Percentiles rank a stretch among this genome's conserved stretches.
Conservation (phyloP, 2,329 filamentous ascomycete species). For the Exophiala phaeomuriformis region DNA sequence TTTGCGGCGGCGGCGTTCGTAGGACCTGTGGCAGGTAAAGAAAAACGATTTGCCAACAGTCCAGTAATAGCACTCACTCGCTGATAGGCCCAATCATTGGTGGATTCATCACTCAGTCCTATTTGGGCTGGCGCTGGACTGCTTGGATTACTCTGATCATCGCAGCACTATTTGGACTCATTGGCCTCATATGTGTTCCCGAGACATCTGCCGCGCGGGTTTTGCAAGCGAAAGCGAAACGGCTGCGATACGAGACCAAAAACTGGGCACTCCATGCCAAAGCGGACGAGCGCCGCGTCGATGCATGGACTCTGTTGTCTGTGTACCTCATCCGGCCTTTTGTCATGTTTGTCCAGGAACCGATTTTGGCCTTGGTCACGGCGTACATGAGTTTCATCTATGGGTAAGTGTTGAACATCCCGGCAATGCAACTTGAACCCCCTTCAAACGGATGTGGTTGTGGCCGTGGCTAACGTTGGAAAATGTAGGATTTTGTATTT, state of each 20-base stretch:
- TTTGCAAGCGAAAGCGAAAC: slow-evolving; percentile 43
- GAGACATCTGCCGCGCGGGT: slow-evolving; percentile 48
- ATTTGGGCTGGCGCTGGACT: slow-evolving; percentile 53
- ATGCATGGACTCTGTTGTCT: slow-evolving; percentile 34
- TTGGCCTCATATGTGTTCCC: slow-evolving; percentile 43
- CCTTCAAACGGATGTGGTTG: not conserved
- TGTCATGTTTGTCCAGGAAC: slow-evolving; percentile 43
- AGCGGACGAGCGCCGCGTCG: slow-evolving; percentile 38
- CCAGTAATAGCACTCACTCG: not conserved
- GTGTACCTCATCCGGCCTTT: slow-evolving; percentile 43
- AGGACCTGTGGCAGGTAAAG: slow-evolving; percentile 36
- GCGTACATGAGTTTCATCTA: slow-evolving; percentile 39
- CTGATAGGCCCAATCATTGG: slow-evolving; percentile 41
- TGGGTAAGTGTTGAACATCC: slow-evolving; percentile 8
- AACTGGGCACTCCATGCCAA: slow-evolving; percentile 44
- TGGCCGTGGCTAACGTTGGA: slow-evolving; percentile 5
- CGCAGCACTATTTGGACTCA: slow-evolving; percentile 35
- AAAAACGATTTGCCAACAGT: not conserved
- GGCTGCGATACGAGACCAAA: slow-evolving; percentile 42
- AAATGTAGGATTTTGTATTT: slow-evolving; percentile 28
- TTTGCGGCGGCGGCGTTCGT: slow-evolving; percentile 44
- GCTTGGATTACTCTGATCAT: slow-evolving; percentile 50
- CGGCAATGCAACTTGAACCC: not conserved
- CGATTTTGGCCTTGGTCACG: slow-evolving; percentile 44
- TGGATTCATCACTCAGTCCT: slow-evolving; percentile 43